Evolutionary conservation across 2,329 filamentous ascomycete genomes (phyloP).

Genomic region (Penicillium sp.): DNA sequence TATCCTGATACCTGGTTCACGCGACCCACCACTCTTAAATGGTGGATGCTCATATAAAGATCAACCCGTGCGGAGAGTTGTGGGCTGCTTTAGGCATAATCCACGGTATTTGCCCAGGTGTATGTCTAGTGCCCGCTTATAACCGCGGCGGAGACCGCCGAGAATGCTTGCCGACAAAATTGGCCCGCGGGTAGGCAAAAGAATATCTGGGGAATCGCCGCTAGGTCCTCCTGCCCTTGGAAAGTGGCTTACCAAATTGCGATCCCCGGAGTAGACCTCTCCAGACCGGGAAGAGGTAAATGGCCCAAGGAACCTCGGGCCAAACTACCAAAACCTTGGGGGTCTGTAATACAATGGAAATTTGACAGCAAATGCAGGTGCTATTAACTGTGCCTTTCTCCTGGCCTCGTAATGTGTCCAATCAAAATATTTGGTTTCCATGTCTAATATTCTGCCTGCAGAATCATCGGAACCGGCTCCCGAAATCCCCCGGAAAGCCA

Average conservation of each 20-base stretch:
- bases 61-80: neutral
- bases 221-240: neutral
- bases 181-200: conserved; percentile 6
- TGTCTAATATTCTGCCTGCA: neutral
- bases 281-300: neutral
- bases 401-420: neutral
- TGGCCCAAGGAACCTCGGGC: neutral
- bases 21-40: neutral
- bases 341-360: neutral
- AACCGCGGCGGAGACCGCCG: conserved; percentile 6
- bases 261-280: neutral
- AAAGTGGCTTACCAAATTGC: neutral
- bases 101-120: neutral
- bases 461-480: neutral
- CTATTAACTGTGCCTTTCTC: neutral
- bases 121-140: neutral
- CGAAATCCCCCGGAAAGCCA: neutral
- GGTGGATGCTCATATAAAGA: neutral
- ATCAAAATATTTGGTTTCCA: neutral
- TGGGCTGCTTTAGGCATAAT: neutral
- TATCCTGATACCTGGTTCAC: neutral
- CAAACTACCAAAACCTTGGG: neutral
- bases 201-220: neutral
- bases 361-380: neutral
- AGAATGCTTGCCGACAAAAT: neutral